Conservation (phyloP, 257 asterid genomes). For the Verbascum thapsus region DNA sequence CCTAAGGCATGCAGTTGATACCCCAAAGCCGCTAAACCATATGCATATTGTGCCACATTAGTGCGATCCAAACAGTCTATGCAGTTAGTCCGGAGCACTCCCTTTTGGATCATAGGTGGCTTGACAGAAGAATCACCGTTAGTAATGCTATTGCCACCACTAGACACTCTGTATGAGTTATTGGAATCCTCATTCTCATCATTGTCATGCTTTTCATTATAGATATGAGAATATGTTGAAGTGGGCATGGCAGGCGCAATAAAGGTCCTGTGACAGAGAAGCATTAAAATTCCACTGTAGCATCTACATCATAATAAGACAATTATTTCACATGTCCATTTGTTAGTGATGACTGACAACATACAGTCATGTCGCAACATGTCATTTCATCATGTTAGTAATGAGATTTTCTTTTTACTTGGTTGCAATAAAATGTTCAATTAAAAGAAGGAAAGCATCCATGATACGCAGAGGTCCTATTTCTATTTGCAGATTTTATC, state of each 20-base stretch:
- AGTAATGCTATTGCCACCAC: slow-evolving; percentile 38
- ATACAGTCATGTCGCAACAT: not conserved
- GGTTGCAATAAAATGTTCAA: too few species aligned
- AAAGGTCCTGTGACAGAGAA: slow-evolving; percentile 49
- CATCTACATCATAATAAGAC: slow-evolving; percentile 7
- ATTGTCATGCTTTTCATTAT: slow-evolving; percentile 47
- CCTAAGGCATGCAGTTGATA: slow-evolving; percentile 82
- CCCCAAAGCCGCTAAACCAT: slow-evolving; percentile 94
- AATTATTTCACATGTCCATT: not conserved
- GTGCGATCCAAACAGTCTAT: slow-evolving; percentile 99
- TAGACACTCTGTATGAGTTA: slow-evolving; percentile 45
- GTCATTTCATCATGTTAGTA: slow-evolving; percentile 12
- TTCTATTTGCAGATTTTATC: slow-evolving; percentile 17
- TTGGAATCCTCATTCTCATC: slow-evolving; percentile 56
- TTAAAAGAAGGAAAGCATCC: too few species aligned
- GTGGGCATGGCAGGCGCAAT: slow-evolving; percentile 45
- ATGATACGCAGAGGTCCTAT: too few species aligned
- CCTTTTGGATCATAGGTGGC: slow-evolving; percentile 69
- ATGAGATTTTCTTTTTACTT: not conserved
- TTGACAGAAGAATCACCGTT: slow-evolving; percentile 50
- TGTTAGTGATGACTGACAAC: slow-evolving; percentile 12
- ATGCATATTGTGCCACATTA: slow-evolving; percentile 96
- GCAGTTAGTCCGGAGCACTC: slow-evolving; percentile 97
- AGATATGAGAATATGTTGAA: slow-evolving; percentile 39
- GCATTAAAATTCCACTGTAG: slow-evolving; percentile 24